Conservation (phyloP, 768 basidiomycete species). For the Polyporus arcularius region DNA sequence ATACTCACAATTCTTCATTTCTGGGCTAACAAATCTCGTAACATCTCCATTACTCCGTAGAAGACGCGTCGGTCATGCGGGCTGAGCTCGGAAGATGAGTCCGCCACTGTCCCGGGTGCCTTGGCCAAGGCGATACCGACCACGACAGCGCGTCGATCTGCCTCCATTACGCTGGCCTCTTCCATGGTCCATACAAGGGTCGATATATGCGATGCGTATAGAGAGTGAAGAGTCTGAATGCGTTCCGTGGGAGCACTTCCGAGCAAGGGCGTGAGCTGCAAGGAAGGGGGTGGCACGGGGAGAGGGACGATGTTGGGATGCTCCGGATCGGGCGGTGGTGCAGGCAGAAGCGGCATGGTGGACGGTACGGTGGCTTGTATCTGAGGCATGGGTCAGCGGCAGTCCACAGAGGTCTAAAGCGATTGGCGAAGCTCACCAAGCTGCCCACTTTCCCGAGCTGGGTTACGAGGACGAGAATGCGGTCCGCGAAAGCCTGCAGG, state of each 20-base stretch:
- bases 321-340: conserved; percentile 36
- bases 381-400: conserved; percentile 39
- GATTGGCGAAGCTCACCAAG: conserved; percentile 49
- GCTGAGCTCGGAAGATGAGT: conserved; percentile 16
- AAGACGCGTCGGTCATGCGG: conserved; percentile 42
- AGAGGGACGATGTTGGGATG: conserved; percentile 40
- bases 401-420: not conserved
- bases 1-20: conserved; percentile 2
- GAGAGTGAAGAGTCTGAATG: conserved; percentile 67
- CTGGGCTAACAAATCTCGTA: conserved; percentile 31
- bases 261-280: conserved; percentile 76
- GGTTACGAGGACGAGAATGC: conserved; percentile 82
- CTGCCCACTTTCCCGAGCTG: conserved; percentile 91
- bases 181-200: conserved; percentile 75
- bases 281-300: conserved; percentile 67
- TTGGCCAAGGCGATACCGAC: conserved; percentile 72
- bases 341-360: conserved; percentile 52
- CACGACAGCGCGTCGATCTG: conserved; percentile 59
- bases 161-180: conserved; percentile 40
- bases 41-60: conserved; percentile 45
- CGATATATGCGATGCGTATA: conserved; percentile 87
- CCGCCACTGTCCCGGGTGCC: conserved; percentile 25
- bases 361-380: conserved; percentile 80
- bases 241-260: conserved; percentile 73
- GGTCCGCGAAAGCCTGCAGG: conserved; percentile 78